Evolutionary conservation across 805 yeast species (phyloP).

Genomic region (Debaryomyces castellii): DNA sequence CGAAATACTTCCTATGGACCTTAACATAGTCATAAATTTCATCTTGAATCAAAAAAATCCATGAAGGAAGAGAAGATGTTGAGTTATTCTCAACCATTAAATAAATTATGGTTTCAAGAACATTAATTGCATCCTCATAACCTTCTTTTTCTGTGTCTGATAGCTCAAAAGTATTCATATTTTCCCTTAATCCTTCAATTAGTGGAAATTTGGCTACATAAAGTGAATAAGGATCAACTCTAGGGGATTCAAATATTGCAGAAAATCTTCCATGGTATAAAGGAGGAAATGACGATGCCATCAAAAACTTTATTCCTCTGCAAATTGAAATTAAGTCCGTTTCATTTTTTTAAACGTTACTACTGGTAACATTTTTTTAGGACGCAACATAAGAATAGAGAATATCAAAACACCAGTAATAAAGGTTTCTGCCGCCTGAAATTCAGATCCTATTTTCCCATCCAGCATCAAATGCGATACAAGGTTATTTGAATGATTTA

Average conservation of each 20-base stretch:
- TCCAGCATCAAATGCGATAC: slow-evolving; percentile 2
- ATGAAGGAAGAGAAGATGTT: slow-evolving; percentile 25
- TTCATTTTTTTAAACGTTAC: slow-evolving; percentile 13
- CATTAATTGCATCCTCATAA: slow-evolving; percentile 8
- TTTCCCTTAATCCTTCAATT: slow-evolving; percentile 4
- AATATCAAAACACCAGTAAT: slow-evolving; percentile 21
- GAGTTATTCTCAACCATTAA: slow-evolving; percentile 13
- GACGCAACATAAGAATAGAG: slow-evolving; percentile 27
- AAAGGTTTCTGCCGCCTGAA: slow-evolving; percentile 15
- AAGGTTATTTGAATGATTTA: slow-evolving; percentile 11
- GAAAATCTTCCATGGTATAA: slow-evolving; percentile 5
- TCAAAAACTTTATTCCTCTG: slow-evolving; percentile 12
- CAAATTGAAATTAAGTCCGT: slow-evolving; percentile 22
- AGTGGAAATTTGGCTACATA: slow-evolving; percentile 5
- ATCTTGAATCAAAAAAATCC: slow-evolving; percentile 19
- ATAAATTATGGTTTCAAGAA: slow-evolving; percentile 14
- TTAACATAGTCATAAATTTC: slow-evolving; percentile 16
- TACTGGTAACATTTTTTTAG: slow-evolving; percentile 25
- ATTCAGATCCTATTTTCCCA: not conserved
- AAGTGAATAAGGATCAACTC: not conserved
- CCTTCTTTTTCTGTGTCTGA: not conserved
- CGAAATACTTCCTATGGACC: slow-evolving; percentile 16
- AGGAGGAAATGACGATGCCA: slow-evolving; percentile 9
- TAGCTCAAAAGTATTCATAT: not conserved
- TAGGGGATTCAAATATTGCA: slow-evolving; percentile 5